Evolutionary conservation across 805 yeast genomes (phyloP), one percentile per base, ranked within the genome.

Genomic region (Candida parachauliodes): DNA sequence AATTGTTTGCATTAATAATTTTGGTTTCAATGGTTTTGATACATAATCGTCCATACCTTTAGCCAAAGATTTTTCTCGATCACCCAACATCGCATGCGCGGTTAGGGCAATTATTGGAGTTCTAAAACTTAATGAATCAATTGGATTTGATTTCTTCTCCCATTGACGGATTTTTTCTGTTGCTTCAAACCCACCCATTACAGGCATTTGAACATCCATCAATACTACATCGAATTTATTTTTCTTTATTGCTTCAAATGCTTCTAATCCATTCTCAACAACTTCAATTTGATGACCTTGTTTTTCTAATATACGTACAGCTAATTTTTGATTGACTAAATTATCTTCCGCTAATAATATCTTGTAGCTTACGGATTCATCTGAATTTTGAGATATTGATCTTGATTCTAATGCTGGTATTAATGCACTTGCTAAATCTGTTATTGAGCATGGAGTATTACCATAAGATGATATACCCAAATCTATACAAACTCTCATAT

Each of bases 201-300:
- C 86, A 7, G 95, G 95, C 96, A 87, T 87, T 59, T 87, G 96
- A 31, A 87, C 95, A 64, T 87, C 95, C 96, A 87, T 87, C 48
- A 87, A 72, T 14, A 87, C 83, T 32, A 84, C 89, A 55, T 87
- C 95, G 55, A 81, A 87, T 33, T 73, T 70, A 44, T 73, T 76
- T 46, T 74, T 70, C 55, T 79, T 70, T 31, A 85, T 79, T 1
- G 88, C 89, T 42, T 85, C 86, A 47, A 77, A 74, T 1, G 95
- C 95, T 49, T 86, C 87, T 41, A 76, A 68, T 11, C 96, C 95
- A 59, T 87, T 87, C 55, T 84, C 91, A 5, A 86, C 95, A 32
- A 87, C 95, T 41, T 79, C 81, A 9, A 87, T 89, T 41, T 74
- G 70, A 60, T 87, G 95, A 19, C 91, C 91, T 57, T 84, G 86